Evolutionary conservation across 2,329 filamentous ascomycete species (phyloP).

Genomic region (Hysterium pulicare): DNA sequence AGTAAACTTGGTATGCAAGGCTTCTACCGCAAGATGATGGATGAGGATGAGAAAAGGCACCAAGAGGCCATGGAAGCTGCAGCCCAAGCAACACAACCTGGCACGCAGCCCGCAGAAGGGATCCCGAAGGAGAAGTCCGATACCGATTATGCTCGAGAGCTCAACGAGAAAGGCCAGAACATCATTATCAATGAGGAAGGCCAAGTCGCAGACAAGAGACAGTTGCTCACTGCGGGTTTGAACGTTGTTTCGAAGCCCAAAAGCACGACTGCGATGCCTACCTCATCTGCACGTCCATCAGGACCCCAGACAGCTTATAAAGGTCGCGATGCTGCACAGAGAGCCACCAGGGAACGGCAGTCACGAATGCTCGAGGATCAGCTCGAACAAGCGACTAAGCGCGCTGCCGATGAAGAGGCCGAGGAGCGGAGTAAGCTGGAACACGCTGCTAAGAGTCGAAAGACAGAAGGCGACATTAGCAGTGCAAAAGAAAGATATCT

Average conservation of each 20-base stretch:
- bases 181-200: slow-evolving; percentile 78
- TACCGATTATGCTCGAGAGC: slow-evolving; percentile 63
- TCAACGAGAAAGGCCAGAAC: slow-evolving; percentile 60
- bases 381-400: slow-evolving; percentile 68
- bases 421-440: slow-evolving; percentile 63
- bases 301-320: slow-evolving; percentile 22
- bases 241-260: slow-evolving; percentile 68
- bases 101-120: slow-evolving; percentile 30
- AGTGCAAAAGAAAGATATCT: slow-evolving; percentile 78
- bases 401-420: slow-evolving; percentile 65
- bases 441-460: slow-evolving; percentile 68
- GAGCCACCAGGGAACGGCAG: slow-evolving; percentile 71
- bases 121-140: slow-evolving; percentile 53
- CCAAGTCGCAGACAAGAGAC: slow-evolving; percentile 78
- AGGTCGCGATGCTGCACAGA: slow-evolving; percentile 47
- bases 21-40: slow-evolving; percentile 73
- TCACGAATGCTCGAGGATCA: slow-evolving; percentile 76
- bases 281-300: slow-evolving; percentile 12
- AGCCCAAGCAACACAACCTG: slow-evolving; percentile 39
- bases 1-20: slow-evolving; percentile 69
- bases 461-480: slow-evolving; percentile 72
- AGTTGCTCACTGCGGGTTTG: slow-evolving; percentile 70
- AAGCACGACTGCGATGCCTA: slow-evolving; percentile 28
- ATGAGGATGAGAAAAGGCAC: slow-evolving; percentile 67
- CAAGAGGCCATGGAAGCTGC: slow-evolving; percentile 67